A percentile compares a stretch with the other conserved stretches of the same genome.
Evolutionary conservation across 2,329 filamentous ascomycete genomes (phyloP).

Genomic region (Sclerotiophoma versabilis): DNA sequence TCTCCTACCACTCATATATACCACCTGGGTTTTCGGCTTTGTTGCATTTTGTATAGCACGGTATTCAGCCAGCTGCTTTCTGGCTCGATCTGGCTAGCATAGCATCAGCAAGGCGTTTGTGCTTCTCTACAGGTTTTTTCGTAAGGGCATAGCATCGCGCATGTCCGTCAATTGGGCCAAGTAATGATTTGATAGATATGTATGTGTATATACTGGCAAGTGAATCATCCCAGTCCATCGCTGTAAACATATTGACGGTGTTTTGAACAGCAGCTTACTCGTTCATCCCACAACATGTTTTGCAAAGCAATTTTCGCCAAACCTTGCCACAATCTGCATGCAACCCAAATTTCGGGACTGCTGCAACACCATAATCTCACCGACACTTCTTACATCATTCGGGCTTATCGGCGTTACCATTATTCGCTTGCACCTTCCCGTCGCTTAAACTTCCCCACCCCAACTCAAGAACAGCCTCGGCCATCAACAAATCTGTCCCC

Average conservation of each 20-base stretch:
- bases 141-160: background rate
- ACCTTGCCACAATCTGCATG: background rate
- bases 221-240: too few species aligned
- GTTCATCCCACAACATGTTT: too few species aligned
- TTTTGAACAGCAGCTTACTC: too few species aligned
- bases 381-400: background rate
- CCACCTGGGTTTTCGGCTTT: slow-evolving; percentile 2
- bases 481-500: slow-evolving; percentile 15
- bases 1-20: slow-evolving; percentile 4
- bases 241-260: too few species aligned
- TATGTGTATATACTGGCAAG: slow-evolving; percentile 9
- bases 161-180: background rate
- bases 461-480: slow-evolving; percentile 7
- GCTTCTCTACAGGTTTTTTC: background rate
- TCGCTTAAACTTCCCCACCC: slow-evolving; percentile 4
- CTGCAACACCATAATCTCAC: background rate
- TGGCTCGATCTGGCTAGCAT: background rate
- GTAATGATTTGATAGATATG: slow-evolving; percentile 8
- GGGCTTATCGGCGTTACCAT: background rate
- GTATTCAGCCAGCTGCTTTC: slow-evolving; percentile 13
- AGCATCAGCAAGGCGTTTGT: slow-evolving; percentile 6
- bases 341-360: background rate
- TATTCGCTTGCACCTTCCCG: background rate
- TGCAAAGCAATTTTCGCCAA: too few species aligned
- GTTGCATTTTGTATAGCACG: slow-evolving; percentile 31